Base-by-base conservation (phyloP, 805 yeast species). In the Cyberlindnera japonica region DNA sequence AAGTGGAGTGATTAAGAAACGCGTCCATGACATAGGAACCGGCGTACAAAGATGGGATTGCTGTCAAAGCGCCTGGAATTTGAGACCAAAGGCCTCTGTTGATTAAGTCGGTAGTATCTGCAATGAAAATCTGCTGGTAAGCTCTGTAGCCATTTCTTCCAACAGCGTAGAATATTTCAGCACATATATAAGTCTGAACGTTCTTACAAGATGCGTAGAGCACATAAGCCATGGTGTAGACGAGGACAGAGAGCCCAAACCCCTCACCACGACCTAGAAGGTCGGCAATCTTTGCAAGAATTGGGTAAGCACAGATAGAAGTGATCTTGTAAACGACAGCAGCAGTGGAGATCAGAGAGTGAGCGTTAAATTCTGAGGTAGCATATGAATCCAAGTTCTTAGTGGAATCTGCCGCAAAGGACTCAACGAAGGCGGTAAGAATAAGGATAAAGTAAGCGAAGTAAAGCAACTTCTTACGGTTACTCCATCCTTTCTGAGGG, bases 181-280 rank as follows among this genome's bases (percentile, higher is more conserved):
- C 67, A 31, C 54, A 43, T 25, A 62, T 50, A 48, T 62, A 67
- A 16, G 63, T 47, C 20, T 46, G 50, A 29, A 64, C 60, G 32
- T 59, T 61, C 15, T 50, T 47, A 24, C 68, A 57, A 24, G 63
- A 45, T 14, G 71, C 67, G 47, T 60, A 59, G 14, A 64, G 49
- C 18, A 65, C 53, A 41, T 59, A 63, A 12, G 67, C 64, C 37
- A 62, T 33, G 4, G 59, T 48, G 42, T 63, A 58, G 17, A 65
- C 32, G 24, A 55, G 28, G 7, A 66, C 49, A 3, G 68, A 49
- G 14, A 65, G 27, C 16, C 59, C 52, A 37, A 67, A 64, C 15
- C 70, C 69, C 47, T 63, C 64, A 30, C 61, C 59, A 36, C 70
- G 58, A 14, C 70, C 70, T 23, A 64, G 48, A 8, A 63, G 50